phyloP scores from a whole-genome alignment of 805 yeast species.

The Pichia deserticola region DNA sequence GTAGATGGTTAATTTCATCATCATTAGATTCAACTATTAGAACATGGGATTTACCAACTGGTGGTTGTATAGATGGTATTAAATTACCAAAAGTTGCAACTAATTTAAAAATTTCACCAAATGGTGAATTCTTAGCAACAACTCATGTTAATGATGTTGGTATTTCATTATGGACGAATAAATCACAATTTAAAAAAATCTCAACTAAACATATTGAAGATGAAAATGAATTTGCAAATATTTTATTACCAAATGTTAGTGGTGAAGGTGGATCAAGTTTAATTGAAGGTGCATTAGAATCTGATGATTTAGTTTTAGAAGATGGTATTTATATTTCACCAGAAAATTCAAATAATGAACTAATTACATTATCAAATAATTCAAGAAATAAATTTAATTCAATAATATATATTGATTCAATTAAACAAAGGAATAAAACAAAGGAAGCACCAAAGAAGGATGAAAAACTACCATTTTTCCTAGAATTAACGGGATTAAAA shows the following conservation, averaged over 20 bases:
- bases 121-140: conserved; percentile 87
- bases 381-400: conserved; percentile 78
- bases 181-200: conserved; percentile 72
- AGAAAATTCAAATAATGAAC: conserved; percentile 52
- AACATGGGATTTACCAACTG: conserved; percentile 97
- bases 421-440: conserved; percentile 84
- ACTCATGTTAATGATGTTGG: conserved; percentile 89
- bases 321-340: conserved; percentile 40
- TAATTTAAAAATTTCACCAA: conserved; percentile 68
- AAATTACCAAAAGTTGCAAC: conserved; percentile 74
- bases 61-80: conserved; percentile 93
- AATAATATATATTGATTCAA: conserved; percentile 71
- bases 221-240: conserved; percentile 61
- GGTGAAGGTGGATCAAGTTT: conserved; percentile 70
- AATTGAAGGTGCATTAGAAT: conserved; percentile 69
- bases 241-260: conserved; percentile 65
- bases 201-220: conserved; percentile 70
- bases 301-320: conserved; percentile 24
- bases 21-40: conserved; percentile 81
- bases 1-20: conserved; percentile 86
- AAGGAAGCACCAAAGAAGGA: conserved; percentile 82
- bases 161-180: conserved; percentile 85
- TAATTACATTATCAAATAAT: conserved; percentile 68
- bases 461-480: conserved; percentile 72
- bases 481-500: conserved; percentile 55